Evolutionary conservation across 2,329 filamentous ascomycete genomes (phyloP).

Genomic region (Nigrospora sphaerica): DNA sequence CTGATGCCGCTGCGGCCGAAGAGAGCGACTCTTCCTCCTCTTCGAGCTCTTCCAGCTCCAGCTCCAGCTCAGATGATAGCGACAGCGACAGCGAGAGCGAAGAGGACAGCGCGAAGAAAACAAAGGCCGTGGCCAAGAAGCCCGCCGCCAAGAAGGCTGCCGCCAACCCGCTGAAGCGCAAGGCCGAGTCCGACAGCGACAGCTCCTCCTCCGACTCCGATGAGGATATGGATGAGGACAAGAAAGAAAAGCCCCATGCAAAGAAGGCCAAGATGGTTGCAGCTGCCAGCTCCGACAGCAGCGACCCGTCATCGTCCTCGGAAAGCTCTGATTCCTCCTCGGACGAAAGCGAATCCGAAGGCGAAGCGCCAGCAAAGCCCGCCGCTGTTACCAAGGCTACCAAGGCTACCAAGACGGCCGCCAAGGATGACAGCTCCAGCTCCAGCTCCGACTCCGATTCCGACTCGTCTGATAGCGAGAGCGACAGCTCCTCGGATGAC

Average conservation of each 20-base stretch:
- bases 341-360: slow-evolving; percentile 20
- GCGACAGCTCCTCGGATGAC: slow-evolving; percentile 27
- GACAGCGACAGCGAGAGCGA: slow-evolving; percentile 24
- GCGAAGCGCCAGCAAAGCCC: slow-evolving; percentile 13
- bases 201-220: slow-evolving; percentile 32
- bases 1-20: slow-evolving; percentile 24
- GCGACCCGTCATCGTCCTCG: slow-evolving; percentile 25
- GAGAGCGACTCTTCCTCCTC: slow-evolving; percentile 16
- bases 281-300: slow-evolving; percentile 23
- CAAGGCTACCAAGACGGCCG: not conserved
- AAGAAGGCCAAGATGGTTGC: slow-evolving; percentile 37
- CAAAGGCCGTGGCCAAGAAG: slow-evolving; percentile 11
- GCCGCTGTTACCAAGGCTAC: slow-evolving; percentile 1
- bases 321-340: slow-evolving; percentile 15
- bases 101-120: slow-evolving; percentile 12
- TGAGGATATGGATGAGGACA: slow-evolving; percentile 23
- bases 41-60: slow-evolving; percentile 27
- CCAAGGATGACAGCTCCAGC: slow-evolving; percentile 5
- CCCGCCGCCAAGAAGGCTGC: slow-evolving; percentile 11
- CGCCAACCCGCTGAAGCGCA: slow-evolving; percentile 45
- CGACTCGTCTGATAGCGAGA: slow-evolving; percentile 23
- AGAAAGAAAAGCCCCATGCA: slow-evolving; percentile 30
- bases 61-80: slow-evolving; percentile 22
- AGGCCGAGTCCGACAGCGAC: slow-evolving; percentile 35
- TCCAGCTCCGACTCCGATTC: slow-evolving; percentile 29